Base-by-base conservation (phyloP, 2,329 filamentous ascomycete genomes). In the Beauveria bassiana region DNA sequence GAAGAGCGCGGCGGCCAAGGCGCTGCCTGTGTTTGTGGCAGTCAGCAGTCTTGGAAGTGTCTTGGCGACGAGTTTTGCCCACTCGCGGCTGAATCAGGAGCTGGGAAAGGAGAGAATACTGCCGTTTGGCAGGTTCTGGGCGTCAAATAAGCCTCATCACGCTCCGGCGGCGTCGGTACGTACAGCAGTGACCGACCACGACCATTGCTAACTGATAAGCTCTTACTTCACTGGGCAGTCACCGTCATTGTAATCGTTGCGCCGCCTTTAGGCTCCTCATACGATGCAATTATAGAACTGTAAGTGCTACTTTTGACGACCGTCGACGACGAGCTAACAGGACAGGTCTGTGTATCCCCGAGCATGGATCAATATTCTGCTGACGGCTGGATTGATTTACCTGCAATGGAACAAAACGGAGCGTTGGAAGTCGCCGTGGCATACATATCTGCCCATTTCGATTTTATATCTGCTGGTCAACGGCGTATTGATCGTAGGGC, bases 81-180 rank as follows among this genome's bases (percentile, higher is more conserved):
- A 86, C 59, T 74, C 83, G 0, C 77, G 84, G 1, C 66, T 86
- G 10, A 86, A 84, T 65, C 84, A 86, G 65, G 87, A 90, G 70
- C 76, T 90, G 50, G 88, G 84, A 1, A 88, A 88, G 67, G 87
- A 91, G 67, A 86, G 86, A 0, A 75, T 90, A 5, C 68, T 90
- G 16, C 88, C 88, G 0, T 87, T 81, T 60, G 85, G 83, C 63
- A 78, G 78, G 2, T 82, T 90, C 69, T 90, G 85, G 84, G 87
- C 87, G 0, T 88, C 85, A 3, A 87, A 86, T 68, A 83, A 81
- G 72, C 88, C 87, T 0, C 87, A 86, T 64, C 84, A 86, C 61
- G 81, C 87, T 0, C 87, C 87, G 0, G 79, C 83, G n/a, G 76
- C 84, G 7, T 74, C 80, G 12, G 76, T 78, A 71, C 67, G 74